Base-by-base conservation (phyloP, 2,329 filamentous ascomycete genomes). In the Coleophoma crateriformis region DNA sequence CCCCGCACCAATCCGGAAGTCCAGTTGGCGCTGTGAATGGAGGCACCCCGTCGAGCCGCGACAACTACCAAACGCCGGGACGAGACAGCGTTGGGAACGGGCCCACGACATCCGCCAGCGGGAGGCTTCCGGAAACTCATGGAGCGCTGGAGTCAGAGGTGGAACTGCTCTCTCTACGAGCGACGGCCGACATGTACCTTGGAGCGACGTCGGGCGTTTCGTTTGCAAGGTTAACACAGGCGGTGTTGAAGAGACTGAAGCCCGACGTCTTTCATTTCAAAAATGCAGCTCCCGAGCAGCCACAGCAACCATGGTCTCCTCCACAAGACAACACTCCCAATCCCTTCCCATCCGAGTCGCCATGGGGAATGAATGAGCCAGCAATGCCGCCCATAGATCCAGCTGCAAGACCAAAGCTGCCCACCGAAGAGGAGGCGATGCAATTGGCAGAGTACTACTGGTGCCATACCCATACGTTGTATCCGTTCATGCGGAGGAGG, bases 391-490 rank as follows among this genome's bases (percentile, higher is more conserved):
- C 53, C 64, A 33, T 56, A 57, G 59, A 6, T 52, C 59, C 7
- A 51, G 59, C 37, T 51, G 56, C 33, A 50, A 50, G 10, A 53
- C 50, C 2, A 40, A 46, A 12, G 13, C 48, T 61, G 14, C 59
- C 58, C 4, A 55, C 64, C 43, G 51, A 61, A 42, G 33, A 59
- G 45, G 58, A 68, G 22, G 48, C 67, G 3, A 54, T 56, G 15
- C 60, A 61, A 19, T 58, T 70, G 20, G 63, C 69, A 4, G 64
- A 68, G 12, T 73, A 73, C 44, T 75, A 75, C 58, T 75, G 73
- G 56, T 67, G 70, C 0, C 72, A 75, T 51, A 73, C 69, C 2
- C 70, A 74, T 45, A 75, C 72, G 0, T 54, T 75, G 1, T 75
- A 75, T 45, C 72, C 72, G 0, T 68, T 74, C n/a, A 46, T 74